Percentiles rank a stretch among this genome's conserved stretches.
Evolutionary conservation across 345 rosid species (phyloP).

Genomic region (Dimocarpus longan): DNA sequence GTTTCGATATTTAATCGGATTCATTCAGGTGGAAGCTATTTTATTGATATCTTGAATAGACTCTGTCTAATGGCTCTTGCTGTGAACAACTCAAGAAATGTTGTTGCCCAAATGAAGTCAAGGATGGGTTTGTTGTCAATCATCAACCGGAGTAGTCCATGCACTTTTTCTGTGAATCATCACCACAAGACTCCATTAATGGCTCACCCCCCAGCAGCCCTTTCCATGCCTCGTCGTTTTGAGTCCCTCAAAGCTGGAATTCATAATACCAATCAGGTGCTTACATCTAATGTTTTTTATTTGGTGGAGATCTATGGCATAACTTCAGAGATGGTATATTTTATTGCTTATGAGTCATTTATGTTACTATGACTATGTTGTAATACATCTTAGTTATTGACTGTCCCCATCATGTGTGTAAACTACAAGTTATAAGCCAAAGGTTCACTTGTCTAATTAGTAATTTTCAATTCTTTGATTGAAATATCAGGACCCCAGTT

Average conservation of each 20-base stretch:
- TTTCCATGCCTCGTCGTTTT: conserved; percentile 29
- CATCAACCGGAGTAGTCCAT: not conserved
- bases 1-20: too few relatives aligned
- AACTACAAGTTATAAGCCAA: not conserved
- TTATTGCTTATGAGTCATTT: not conserved
- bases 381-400: not conserved
- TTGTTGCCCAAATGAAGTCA: conserved; percentile 28
- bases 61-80: conserved; percentile 29
- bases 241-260: conserved; percentile 33
- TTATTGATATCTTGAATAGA: not conserved
- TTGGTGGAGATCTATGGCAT: not conserved
- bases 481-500: not conserved
- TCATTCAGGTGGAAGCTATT: too few relatives aligned
- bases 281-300: not conserved
- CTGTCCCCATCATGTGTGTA: not conserved
- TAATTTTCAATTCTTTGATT: too few relatives aligned
- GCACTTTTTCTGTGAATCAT: not conserved
- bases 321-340: not conserved
- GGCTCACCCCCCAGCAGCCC: not conserved
- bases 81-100: conserved; percentile 22
- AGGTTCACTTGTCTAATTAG: too few relatives aligned
- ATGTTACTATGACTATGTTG: not conserved
- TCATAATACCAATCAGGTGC: conserved; percentile 23
- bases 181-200: not conserved
- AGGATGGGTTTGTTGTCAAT: conserved; percentile 24